Evolutionary conservation across 805 yeast genomes (phyloP), one percentile per base, ranked within the genome.

Genomic region (Wickerhamiella sergipiensis): DNA sequence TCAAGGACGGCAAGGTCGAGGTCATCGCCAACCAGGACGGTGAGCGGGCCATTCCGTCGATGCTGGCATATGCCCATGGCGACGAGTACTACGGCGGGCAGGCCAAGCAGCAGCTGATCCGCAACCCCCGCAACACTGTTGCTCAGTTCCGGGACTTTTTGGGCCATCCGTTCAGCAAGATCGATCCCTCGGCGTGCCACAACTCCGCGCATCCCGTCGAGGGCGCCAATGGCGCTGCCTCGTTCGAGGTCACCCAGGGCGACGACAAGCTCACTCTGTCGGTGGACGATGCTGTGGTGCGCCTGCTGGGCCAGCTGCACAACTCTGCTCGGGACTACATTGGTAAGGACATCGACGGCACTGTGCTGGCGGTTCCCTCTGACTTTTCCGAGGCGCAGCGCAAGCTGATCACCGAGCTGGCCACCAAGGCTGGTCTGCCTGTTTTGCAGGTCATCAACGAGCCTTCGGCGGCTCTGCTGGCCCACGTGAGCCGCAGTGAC

Each of bases 21-120:
- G 95, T 92, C 59, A 90, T 92, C 67, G 98, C 98, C 59, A 90
- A 92, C 79, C 96, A 94, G 59, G 98, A 92, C 65, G 98, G 98
- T 69, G 97, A 92, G 72, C 86, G 97, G 73, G 78, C 90, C 54
- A 92, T 92, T 66, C 95, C 97, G 55, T 84, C 97, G 26, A 84
- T 85, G 53, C 76, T 92, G 55, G 80, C 97, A 18, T 92, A 89
- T 67, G 88, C 88, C 53, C 96, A 94, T 54, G 83, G 77, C 51
- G 97, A 92, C 67, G 97, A 92, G 73, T 92, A 86, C 72, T 97
- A 92, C 66, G 98, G 98, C 54, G 83, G 87, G 53, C 97, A 92
- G 73, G 98, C 97, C 53, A 72, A 81, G 61, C 89, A 88, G 52
- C 97, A 92, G 72, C 72, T 90, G 62, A 75, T 92, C 56, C 85